Percentiles rank a stretch among this genome's conserved stretches.
Conservation (phyloP, 768 basidiomycete species). For the Sporobolomyces roseus region DNA sequence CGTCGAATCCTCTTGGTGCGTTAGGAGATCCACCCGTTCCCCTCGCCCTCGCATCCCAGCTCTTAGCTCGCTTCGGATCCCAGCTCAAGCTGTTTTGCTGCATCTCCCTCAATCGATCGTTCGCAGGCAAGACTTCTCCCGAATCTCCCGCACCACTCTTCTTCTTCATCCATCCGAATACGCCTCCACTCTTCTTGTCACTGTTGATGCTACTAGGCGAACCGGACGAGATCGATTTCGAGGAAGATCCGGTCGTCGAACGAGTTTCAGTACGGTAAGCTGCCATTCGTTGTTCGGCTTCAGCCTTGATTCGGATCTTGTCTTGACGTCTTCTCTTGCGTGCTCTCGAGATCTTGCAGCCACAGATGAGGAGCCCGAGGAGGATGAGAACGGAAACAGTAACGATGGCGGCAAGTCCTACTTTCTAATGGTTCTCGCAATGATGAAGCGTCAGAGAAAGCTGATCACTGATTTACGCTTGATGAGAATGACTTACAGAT, state of each 20-base stretch:
- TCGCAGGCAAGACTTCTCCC: not conserved
- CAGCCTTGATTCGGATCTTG: conserved; percentile 8
- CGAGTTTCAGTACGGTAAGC: not conserved
- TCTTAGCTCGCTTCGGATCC: conserved; percentile 9
- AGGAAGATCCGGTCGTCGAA: conserved; percentile 3
- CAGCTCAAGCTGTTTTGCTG: not conserved
- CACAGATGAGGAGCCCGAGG: conserved; percentile 1
- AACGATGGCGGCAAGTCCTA: conserved; percentile 2
- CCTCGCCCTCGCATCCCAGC: conserved; percentile 10
- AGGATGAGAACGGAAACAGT: not conserved
- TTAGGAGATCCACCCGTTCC: not conserved
- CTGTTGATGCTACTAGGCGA: not conserved
- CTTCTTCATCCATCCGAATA: conserved; percentile 10
- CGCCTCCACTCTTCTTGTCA: not conserved
- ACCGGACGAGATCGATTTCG: not conserved
- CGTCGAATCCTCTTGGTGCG: not conserved
- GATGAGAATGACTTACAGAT: not conserved
- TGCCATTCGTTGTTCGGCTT: not conserved
- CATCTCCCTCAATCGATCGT: conserved; percentile 3
- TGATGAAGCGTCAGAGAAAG: not conserved
- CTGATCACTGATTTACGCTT: too few relatives aligned
- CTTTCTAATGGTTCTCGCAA: conserved; percentile 10
- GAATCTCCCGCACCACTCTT: not conserved
- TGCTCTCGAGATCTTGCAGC: conserved; percentile 5
- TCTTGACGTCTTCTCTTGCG: conserved; percentile 6